These are phyloP conservation scores for Stygiomarasmius scandens DNA, from an alignment of 1,284 basidiomycete species.

Conservation along the genomic window DNA sequence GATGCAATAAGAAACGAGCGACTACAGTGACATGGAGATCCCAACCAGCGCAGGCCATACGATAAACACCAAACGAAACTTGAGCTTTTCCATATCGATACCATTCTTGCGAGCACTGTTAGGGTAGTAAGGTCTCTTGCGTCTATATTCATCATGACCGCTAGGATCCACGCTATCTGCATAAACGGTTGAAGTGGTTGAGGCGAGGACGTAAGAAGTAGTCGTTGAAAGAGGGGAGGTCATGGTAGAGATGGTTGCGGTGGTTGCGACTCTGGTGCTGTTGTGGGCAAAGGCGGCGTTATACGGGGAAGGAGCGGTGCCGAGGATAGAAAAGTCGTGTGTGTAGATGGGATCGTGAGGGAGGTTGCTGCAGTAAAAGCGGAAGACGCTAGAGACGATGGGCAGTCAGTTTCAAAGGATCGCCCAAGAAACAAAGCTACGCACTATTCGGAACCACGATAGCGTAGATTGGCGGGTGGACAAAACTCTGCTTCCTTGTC, in stretches of 20 bases:
- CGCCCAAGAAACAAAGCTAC: background rate
- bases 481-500: conserved; percentile 5
- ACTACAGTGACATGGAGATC: conserved; percentile 45
- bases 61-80: conserved; percentile 55
- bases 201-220: background rate
- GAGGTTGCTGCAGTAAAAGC: background rate
- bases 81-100: conserved; percentile 46
- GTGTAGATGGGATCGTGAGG: conserved; percentile 36
- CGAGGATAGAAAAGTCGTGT: conserved; percentile 38
- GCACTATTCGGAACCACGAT: conserved; percentile 1
- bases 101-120: conserved; percentile 24
- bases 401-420: conserved; percentile 10
- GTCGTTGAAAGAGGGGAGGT: conserved; percentile 1
- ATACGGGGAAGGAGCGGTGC: conserved; percentile 17
- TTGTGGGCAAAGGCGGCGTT: conserved; percentile 19
- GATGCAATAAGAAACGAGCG: background rate
- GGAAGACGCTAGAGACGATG: conserved; percentile 5
- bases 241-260: background rate
- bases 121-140: conserved; percentile 11
- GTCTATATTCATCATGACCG: background rate
- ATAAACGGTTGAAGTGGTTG: conserved; percentile 18
- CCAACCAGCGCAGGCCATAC: conserved; percentile 62
- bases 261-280: conserved; percentile 1
- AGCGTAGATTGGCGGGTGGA: conserved; percentile 4
- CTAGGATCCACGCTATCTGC: conserved; percentile 11